Conservation (phyloP, 1,139 yeast species). For the Debaryomyces sp. region DNA sequence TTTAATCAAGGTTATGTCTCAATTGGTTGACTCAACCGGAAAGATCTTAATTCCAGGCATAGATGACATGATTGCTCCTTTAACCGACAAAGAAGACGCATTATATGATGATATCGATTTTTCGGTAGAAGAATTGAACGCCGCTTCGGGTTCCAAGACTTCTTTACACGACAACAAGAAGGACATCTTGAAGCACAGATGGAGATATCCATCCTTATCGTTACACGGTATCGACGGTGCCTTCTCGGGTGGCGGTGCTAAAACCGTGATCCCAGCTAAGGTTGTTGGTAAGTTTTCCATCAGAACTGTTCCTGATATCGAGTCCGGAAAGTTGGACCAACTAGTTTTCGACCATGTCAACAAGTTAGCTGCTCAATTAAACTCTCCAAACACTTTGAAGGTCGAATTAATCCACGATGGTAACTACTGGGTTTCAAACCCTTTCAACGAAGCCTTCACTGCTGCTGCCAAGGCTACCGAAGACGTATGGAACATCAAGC, state of each 20-base stretch:
- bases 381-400: slow-evolving; percentile 73
- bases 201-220: slow-evolving; percentile 97
- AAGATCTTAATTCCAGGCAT: slow-evolving; percentile 86
- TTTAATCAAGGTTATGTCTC: slow-evolving; percentile 71
- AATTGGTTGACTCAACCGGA: slow-evolving; percentile 80
- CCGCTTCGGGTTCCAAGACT: slow-evolving; percentile 86
- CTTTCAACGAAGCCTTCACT: slow-evolving; percentile 86
- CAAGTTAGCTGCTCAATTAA: slow-evolving; percentile 62
- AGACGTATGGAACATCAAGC: slow-evolving; percentile 91
- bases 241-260: slow-evolving; percentile 91
- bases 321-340: slow-evolving; percentile 74
- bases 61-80: slow-evolving; percentile 91
- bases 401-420: slow-evolving; percentile 91
- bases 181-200: slow-evolving; percentile 92
- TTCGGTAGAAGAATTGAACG: slow-evolving; percentile 79
- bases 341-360: slow-evolving; percentile 73
- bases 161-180: slow-evolving; percentile 76
- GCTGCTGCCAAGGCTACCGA: slow-evolving; percentile 96
- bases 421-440: slow-evolving; percentile 94
- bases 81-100: slow-evolving; percentile 75
- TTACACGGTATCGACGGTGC: slow-evolving; percentile 98
- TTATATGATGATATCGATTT: slow-evolving; percentile 87
- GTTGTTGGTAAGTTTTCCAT: slow-evolving; percentile 94
- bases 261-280: slow-evolving; percentile 96
- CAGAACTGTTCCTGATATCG: slow-evolving; percentile 95